phyloP scores from a whole-genome alignment of 805 yeast genomes.

The Metschnikowia kunwiensis region DNA sequence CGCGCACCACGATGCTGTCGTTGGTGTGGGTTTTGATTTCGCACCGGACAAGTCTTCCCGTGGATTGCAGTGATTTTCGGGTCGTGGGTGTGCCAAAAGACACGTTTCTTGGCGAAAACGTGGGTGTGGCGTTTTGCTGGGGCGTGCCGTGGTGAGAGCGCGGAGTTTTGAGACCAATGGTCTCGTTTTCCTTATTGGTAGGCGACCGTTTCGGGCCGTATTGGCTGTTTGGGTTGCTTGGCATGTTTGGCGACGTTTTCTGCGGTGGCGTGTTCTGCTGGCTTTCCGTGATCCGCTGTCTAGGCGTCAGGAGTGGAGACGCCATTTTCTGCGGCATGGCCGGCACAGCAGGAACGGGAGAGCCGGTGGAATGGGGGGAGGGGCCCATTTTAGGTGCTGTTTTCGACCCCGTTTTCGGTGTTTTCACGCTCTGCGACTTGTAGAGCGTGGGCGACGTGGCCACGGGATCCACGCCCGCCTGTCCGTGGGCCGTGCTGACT shows the following conservation, averaged over 20 bases:
- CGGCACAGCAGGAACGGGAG: no score
- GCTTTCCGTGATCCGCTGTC: background rate
- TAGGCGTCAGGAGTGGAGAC: constrained; percentile 2
- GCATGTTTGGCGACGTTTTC: constrained; percentile 2
- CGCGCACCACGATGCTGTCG: constrained; percentile 27
- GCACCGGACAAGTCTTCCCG: constrained; percentile 18
- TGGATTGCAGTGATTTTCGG: background rate
- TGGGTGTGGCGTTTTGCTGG: background rate
- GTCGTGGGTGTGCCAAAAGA: constrained; percentile 6
- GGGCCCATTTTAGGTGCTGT: background rate
- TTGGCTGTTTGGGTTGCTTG: background rate
- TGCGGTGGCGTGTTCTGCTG: constrained; percentile 1
- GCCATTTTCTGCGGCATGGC: background rate
- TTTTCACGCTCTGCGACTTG: background rate
- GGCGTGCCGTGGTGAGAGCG: constrained; percentile 1
- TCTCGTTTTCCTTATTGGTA: background rate
- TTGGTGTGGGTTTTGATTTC: constrained; percentile 27
- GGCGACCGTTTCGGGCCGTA: background rate
- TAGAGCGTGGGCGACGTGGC: background rate
- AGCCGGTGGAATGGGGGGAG: background rate
- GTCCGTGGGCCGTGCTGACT: background rate
- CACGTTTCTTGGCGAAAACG: background rate
- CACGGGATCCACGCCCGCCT: background rate
- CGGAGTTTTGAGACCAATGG: background rate
- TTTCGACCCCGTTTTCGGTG: background rate